These are phyloP conservation scores for Verticillium albo-atrum DNA, from an alignment of 2,329 filamentous ascomycete genomes.

Conservation along the genomic window DNA sequence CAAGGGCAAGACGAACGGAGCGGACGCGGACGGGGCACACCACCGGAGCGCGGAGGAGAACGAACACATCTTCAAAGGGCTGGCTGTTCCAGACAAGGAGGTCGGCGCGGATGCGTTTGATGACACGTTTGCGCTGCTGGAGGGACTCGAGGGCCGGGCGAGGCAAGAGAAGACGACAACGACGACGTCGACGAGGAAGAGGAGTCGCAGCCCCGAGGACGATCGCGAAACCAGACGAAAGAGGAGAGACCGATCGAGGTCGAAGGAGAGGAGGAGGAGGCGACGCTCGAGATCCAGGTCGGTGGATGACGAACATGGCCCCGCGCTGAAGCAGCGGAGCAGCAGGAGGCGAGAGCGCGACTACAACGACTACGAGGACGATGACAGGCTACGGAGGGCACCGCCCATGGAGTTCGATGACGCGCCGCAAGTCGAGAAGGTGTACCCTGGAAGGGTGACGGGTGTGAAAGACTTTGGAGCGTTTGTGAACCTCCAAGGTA, in stretches of 20 bases:
- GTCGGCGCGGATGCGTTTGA: slow-evolving; percentile 68
- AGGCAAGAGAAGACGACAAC: slow-evolving; percentile 34
- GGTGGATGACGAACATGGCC: slow-evolving; percentile 39
- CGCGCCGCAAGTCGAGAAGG: slow-evolving; percentile 72
- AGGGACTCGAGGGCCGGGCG: slow-evolving; percentile 70
- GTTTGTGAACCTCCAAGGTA: slow-evolving; percentile 87
- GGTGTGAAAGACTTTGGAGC: slow-evolving; percentile 93
- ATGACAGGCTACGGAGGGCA: slow-evolving; percentile 60
- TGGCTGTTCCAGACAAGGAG: slow-evolving; percentile 79
- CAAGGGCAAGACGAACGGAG: slow-evolving; percentile 50
- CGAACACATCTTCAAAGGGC: slow-evolving; percentile 82
- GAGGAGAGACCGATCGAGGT: slow-evolving; percentile 34
- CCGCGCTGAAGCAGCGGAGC: slow-evolving; percentile 17
- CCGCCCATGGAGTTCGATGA: slow-evolving; percentile 77
- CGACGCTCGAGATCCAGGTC: slow-evolving; percentile 29
- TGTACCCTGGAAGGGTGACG: slow-evolving; percentile 87
- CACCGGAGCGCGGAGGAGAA: slow-evolving; percentile 57
- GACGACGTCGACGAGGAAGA: slow-evolving; percentile 52
- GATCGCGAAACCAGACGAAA: slow-evolving; percentile 37
- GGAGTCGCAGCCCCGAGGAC: slow-evolving; percentile 55
- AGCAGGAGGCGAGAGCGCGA: slow-evolving; percentile 35
- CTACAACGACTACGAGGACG: slow-evolving; percentile 38
- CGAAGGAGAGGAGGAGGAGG: slow-evolving; percentile 34
- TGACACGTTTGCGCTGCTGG: slow-evolving; percentile 88
- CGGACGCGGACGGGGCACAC: slow-evolving; percentile 33